Conservation (phyloP, 2,329 filamentous ascomycete species). For the Sclerotinia glacialis region DNA sequence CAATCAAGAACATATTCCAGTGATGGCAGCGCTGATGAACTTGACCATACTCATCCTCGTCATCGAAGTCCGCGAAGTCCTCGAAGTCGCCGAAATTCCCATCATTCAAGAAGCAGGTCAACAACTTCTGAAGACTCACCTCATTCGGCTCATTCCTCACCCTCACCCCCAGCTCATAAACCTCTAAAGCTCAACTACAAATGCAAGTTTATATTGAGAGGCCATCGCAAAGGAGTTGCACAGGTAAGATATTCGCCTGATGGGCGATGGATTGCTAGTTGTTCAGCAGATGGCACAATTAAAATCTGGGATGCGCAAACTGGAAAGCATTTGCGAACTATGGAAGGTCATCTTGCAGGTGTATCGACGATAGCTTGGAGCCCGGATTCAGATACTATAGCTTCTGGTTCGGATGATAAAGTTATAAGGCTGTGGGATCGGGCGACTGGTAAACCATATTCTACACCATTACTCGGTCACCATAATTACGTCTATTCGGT, state of each 20-base stretch:
- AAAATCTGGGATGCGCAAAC: conserved; percentile 85
- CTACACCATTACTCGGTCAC: conserved; percentile 69
- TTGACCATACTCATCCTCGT: conserved; percentile 34
- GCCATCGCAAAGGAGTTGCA: conserved; percentile 76
- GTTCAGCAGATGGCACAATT: conserved; percentile 83
- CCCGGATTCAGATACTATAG: conserved; percentile 81
- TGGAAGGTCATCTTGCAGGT: conserved; percentile 90
- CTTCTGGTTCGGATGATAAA: conserved; percentile 94
- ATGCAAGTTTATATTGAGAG: conserved; percentile 67
- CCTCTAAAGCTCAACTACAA: conserved; percentile 42
- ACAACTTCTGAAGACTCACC: conserved; percentile 31
- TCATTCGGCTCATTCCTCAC: conserved; percentile 33
- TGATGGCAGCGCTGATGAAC: conserved; percentile 35
- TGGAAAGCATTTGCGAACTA: conserved; percentile 77
- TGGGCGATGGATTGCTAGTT: conserved; percentile 83
- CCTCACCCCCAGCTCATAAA: conserved; percentile 30
- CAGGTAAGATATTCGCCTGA: conserved; percentile 90
- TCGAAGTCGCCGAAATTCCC: conserved; percentile 12
- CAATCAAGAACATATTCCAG: conserved; percentile 32
- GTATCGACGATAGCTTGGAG: conserved; percentile 93
- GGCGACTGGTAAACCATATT: conserved; percentile 56
- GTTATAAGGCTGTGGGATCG: conserved; percentile 89
- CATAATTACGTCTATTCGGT: conserved; percentile 95
- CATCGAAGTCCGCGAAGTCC: conserved; percentile 20
- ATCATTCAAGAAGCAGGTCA: conserved; percentile 29